These are phyloP conservation scores for Noccaea bulbosa DNA, from an alignment of 345 rosid species.

Conservation along the genomic window DNA sequence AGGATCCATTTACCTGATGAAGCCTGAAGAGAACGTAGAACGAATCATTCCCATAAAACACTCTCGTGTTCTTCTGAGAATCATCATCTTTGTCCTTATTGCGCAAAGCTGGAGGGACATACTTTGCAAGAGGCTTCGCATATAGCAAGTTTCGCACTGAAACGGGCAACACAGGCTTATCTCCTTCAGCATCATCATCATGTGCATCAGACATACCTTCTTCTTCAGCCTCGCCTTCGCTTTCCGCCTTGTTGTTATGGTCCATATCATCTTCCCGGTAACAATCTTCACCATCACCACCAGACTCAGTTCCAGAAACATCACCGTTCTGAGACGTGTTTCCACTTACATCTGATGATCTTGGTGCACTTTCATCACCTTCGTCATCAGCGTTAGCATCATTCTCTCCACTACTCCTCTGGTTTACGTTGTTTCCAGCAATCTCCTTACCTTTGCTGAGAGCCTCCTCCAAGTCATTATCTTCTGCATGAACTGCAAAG, in stretches of 20 bases:
- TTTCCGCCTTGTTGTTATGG: slow-evolving; percentile 79
- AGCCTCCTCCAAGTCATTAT: slow-evolving; percentile 58
- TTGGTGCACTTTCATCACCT: slow-evolving; percentile 83
- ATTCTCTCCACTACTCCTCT: slow-evolving; percentile 59
- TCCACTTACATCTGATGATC: slow-evolving; percentile 87
- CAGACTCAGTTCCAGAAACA: slow-evolving; percentile 88
- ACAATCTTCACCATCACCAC: slow-evolving; percentile 78
- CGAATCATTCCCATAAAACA: slow-evolving; percentile 96
- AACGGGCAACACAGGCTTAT: slow-evolving; percentile 61
- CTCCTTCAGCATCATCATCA: slow-evolving; percentile 86
- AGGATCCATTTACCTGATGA: slow-evolving; percentile 68
- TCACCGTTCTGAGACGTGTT: slow-evolving; percentile 90
- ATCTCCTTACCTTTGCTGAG: slow-evolving; percentile 57
- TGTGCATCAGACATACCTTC: slow-evolving; percentile 54
- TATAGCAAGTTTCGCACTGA: slow-evolving; percentile 68
- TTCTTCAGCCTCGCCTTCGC: slow-evolving; percentile 92
- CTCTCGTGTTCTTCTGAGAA: slow-evolving; percentile 54
- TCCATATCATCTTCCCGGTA: slow-evolving; percentile 77
- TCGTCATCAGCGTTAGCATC: slow-evolving; percentile 83
- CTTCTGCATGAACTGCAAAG: slow-evolving; percentile 71
- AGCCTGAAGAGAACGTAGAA: slow-evolving; percentile 92
- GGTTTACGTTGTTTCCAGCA: slow-evolving; percentile 57
- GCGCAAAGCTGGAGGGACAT: slow-evolving; percentile 57
- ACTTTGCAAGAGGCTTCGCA: slow-evolving; percentile 88
- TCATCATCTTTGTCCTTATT: slow-evolving; percentile 54